Conservation (phyloP, 441 rosid genomes). For the Lepidium campestre region DNA sequence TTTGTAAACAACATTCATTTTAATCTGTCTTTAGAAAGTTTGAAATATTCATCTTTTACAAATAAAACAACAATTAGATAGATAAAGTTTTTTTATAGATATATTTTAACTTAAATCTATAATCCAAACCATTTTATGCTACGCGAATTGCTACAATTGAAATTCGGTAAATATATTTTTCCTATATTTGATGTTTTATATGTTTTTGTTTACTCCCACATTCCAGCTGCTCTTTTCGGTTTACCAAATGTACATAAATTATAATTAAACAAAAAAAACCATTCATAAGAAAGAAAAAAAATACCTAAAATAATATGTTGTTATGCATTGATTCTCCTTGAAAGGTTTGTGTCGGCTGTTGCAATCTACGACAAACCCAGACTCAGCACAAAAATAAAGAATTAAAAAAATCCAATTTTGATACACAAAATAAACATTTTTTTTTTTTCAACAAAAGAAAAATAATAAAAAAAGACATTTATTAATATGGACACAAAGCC, state of each 20-base stretch:
- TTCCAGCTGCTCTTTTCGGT: background rate
- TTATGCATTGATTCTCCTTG: conserved; percentile 19
- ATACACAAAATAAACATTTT: too few relatives aligned
- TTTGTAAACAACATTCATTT: background rate
- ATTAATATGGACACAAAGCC: conserved; percentile 22
- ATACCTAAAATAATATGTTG: background rate
- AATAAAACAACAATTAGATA: too few relatives aligned
- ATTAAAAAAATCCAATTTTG: too few relatives aligned
- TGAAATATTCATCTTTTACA: background rate
- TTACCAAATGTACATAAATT: background rate
- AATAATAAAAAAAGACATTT: background rate
- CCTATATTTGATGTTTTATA: too few relatives aligned
- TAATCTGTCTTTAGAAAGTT: background rate
- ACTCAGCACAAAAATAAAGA: background rate
- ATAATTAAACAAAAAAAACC: background rate
- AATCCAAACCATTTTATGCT: too few relatives aligned
- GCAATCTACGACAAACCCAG: conserved; percentile 6
- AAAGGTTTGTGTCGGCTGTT: conserved; percentile 27
- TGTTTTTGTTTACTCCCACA: background rate
- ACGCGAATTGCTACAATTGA: too few relatives aligned
- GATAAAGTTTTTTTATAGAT: too few relatives aligned
- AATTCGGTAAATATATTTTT: too few relatives aligned
- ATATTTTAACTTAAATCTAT: too few relatives aligned
- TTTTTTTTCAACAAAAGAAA: too few relatives aligned
- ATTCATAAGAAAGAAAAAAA: background rate